A percentile compares a stretch with the other conserved stretches of the same genome.
Conservation (phyloP, 352 stramenopile species). For the Globisporangium canariense region DNA sequence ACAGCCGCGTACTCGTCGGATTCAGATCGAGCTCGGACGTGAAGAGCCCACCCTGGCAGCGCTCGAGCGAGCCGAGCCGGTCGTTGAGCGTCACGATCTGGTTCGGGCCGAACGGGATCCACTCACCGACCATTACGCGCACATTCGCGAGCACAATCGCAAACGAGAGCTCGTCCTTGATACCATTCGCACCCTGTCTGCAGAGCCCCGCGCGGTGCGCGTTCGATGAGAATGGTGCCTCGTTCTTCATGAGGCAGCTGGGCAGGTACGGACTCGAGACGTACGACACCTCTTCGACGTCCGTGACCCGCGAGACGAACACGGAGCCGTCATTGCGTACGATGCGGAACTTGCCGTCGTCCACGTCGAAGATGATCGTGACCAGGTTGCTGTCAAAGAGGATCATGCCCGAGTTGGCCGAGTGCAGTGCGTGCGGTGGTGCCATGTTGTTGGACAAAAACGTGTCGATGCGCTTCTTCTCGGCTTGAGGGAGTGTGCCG, state of each 20-base stretch:
- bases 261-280: conserved; percentile 97
- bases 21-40: conserved; percentile 90
- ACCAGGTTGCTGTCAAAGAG: conserved; percentile 89
- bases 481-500: conserved; percentile 25
- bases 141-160: conserved; percentile 97
- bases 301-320: conserved; percentile 92
- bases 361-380: conserved; percentile 90
- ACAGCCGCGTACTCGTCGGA: conserved; percentile 79
- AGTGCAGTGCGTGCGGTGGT: conserved; percentile 26
- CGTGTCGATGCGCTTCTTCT: conserved; percentile 59
- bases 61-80: conserved; percentile 93
- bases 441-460: conserved; percentile 39
- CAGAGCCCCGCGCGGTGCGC: conserved; percentile 88
- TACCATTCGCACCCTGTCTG: conserved; percentile 75
- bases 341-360: conserved; percentile 88
- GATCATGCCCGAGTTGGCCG: conserved; percentile 83
- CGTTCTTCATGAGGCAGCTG: conserved; percentile 92
- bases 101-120: conserved; percentile 97
- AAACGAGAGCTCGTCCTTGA: conserved; percentile 93
- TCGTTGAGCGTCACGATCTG: conserved; percentile 98
- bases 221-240: conserved; percentile 93
- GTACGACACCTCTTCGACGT: conserved; percentile 97
- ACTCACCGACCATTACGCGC: conserved; percentile 96
- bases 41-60: conserved; percentile 96
- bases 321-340: conserved; percentile 77